Conservation (phyloP, 495 filamentous ascomycete genomes). For the Tirmania nivea region DNA sequence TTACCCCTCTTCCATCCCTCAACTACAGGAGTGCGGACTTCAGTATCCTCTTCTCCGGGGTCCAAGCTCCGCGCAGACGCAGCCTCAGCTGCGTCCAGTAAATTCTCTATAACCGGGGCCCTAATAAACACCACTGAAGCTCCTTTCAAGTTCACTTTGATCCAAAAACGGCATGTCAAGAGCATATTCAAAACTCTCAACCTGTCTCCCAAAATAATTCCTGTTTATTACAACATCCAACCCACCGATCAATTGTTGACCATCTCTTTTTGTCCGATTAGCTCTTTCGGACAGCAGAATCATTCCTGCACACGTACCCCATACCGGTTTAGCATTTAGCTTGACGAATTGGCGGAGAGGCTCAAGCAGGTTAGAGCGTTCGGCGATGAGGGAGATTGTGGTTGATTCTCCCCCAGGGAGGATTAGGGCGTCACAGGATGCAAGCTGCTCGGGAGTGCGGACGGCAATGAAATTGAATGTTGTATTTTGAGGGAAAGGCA, state of each 20-base stretch:
- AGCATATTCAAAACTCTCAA: slow-evolving; percentile 61
- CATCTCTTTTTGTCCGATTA: slow-evolving; percentile 69
- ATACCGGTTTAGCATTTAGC: slow-evolving; percentile 58
- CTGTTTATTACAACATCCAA: slow-evolving; percentile 76
- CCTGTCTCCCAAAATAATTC: slow-evolving; percentile 91
- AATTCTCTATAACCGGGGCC: slow-evolving; percentile 74
- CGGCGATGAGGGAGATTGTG: slow-evolving; percentile 73
- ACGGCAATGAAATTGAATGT: slow-evolving; percentile 58
- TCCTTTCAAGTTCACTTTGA: slow-evolving; percentile 19
- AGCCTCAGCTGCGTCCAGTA: slow-evolving; percentile 32
- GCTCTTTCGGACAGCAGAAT: slow-evolving; percentile 80
- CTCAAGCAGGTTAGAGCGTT: slow-evolving; percentile 56
- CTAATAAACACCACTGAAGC: slow-evolving; percentile 80
- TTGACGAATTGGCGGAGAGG: slow-evolving; percentile 85
- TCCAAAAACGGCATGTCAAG: slow-evolving; percentile 51
- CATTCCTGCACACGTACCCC: slow-evolving; percentile 91
- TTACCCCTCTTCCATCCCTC: slow-evolving; percentile 21
- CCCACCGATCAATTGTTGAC: slow-evolving; percentile 83
- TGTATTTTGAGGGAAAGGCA: slow-evolving; percentile 12
- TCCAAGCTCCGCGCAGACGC: slow-evolving; percentile 23
- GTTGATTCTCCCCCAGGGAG: slow-evolving; percentile 92
- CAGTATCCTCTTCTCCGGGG: not conserved
- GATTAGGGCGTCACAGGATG: slow-evolving; percentile 57
- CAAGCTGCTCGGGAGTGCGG: slow-evolving; percentile 49
- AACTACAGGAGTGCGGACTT: not conserved